phyloP scores from a whole-genome alignment of 192 early-diverging fungal species.

The Backusella luteola region DNA sequence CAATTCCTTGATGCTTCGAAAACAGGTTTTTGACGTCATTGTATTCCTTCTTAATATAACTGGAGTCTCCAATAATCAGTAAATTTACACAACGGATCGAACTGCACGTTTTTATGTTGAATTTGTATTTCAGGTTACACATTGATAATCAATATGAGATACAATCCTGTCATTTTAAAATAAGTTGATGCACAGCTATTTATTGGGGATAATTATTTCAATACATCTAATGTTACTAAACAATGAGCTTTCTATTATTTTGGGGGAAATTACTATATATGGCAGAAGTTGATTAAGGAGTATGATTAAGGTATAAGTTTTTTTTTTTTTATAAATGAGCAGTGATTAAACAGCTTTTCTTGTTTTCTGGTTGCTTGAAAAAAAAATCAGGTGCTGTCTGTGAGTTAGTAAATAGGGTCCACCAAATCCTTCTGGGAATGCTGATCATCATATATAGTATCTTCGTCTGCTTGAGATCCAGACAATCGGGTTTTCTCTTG shows the following conservation, averaged over 20 bases:
- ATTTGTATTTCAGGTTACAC: background rate
- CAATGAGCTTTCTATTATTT: background rate
- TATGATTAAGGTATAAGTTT: background rate
- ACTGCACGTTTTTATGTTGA: background rate
- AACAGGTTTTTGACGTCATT: background rate
- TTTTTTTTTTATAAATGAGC: background rate
- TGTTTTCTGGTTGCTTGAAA: background rate
- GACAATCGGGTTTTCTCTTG: background rate
- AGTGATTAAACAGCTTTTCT: background rate
- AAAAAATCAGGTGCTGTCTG: background rate
- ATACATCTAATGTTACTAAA: background rate
- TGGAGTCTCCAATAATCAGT: background rate
- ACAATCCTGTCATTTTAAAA: background rate
- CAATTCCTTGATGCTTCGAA: background rate
- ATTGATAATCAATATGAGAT: background rate
- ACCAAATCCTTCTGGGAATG: background rate
- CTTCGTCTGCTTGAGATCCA: background rate
- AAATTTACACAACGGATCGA: background rate
- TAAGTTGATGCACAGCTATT: background rate
- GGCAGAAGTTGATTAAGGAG: background rate
- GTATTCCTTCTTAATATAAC: background rate
- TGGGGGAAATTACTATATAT: background rate
- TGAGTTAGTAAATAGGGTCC: background rate
- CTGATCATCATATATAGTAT: conserved; percentile 4
- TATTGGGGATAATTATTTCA: background rate